Base-by-base conservation (phyloP, 176 grass and related monocot species). In the Oryza coarctata region DNA sequence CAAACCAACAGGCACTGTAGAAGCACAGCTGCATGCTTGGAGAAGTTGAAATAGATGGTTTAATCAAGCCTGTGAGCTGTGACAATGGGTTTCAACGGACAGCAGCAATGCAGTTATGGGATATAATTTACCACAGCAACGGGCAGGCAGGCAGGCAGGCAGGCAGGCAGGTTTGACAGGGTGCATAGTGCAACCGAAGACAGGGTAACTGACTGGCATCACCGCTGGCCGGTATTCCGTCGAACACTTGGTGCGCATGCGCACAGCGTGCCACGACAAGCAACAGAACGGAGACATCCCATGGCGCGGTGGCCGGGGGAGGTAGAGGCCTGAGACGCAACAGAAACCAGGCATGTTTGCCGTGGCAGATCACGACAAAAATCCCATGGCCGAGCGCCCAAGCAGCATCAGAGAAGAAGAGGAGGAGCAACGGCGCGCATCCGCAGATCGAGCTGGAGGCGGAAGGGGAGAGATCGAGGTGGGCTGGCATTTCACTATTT, bases 221-320 rank as follows among this genome's bases (percentile, higher is more conserved):
- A 31, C 3, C 68, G 4, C 44, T 12, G 45, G 68, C 70, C 38
- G 76, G 76, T 82, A 10, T 80, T 85, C 62, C 63, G 40, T 63
- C 76, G 70, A 75, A 23, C 87, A 85, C 3, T 9, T 45, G 30
- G 70, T 44, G 70, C 34, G 81, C 60, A 3, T 71, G 65, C 5
- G 25, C 50, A 47, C 28, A 0, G 34, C 23, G 5, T 3, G 70
- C 11, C 3, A 41, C 14, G 28, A 34, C 32, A 58, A 12, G 65
- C 33, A 9, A 43, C 18, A 44, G 3, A 55, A 50, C 10, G 55
- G 50, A 55, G 50, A n/a, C 50, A 55, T 55, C 50, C 50, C 20
- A 55, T n/a, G 50, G 39, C 68, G n/a, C 68, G 6, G 7, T 36
- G 8, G 36, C 6, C 57, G 6, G 6, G 28, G 0, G 50, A 36